These are phyloP conservation scores for Penicillium pancosmium DNA, from an alignment of 495 filamentous ascomycete genomes.

Conservation along the genomic window DNA sequence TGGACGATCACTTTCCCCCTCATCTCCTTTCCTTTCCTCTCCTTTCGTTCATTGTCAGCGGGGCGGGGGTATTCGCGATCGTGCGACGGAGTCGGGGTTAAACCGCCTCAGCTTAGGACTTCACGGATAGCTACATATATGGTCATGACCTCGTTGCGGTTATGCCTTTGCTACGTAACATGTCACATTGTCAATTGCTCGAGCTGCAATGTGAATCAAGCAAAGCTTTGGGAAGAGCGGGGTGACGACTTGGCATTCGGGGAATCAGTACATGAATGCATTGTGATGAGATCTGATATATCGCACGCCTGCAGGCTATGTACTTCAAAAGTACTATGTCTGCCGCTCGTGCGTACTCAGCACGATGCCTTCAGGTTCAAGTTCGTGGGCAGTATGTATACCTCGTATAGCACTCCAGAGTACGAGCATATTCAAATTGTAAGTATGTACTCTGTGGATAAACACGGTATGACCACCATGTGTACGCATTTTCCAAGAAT, in stretches of 20 bases:
- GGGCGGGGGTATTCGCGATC: background rate
- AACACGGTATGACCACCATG: background rate
- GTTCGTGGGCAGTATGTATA: too few relatives aligned
- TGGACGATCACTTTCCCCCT: conserved; percentile 10
- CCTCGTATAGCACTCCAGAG: background rate
- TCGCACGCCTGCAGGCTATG: background rate
- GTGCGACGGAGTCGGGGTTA: conserved; percentile 2
- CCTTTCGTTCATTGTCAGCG: background rate
- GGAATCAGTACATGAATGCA: too few relatives aligned
- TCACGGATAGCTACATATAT: conserved; percentile 4
- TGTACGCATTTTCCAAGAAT: background rate
- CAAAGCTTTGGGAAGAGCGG: too few relatives aligned
- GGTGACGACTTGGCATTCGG: too few relatives aligned
- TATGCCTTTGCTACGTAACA: background rate
- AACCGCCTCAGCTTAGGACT: background rate
- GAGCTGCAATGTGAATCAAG: too few relatives aligned
- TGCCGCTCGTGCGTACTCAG: background rate
- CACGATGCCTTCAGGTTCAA: too few relatives aligned
- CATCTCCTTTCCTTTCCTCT: background rate
- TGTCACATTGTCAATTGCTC: too few relatives aligned
- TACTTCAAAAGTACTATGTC: background rate
- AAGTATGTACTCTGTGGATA: conserved; percentile 1
- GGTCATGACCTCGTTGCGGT: background rate
- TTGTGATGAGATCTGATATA: conserved; percentile 9
- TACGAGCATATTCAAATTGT: background rate